Conservation (phyloP, 2,329 filamentous ascomycete genomes). For the Thielaviopsis musarum region DNA sequence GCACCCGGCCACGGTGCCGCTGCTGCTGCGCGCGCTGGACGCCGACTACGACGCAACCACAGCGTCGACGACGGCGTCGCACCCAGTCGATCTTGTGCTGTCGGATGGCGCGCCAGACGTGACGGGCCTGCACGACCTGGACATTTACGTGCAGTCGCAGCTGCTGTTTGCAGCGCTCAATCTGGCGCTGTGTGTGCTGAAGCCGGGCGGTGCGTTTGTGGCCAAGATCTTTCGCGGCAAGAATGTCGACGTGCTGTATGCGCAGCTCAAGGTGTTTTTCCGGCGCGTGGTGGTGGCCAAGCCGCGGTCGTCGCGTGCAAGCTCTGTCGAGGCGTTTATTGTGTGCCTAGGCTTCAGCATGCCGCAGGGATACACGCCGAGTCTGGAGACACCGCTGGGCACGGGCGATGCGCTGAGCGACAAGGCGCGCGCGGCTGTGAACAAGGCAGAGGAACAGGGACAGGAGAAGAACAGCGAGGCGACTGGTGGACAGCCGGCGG, state of each 20-base stretch:
- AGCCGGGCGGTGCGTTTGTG: slow-evolving; percentile 87
- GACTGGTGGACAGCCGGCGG: slow-evolving; percentile 6
- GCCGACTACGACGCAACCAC: slow-evolving; percentile 38
- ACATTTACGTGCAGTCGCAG: slow-evolving; percentile 96
- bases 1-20: slow-evolving; percentile 83
- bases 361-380: slow-evolving; percentile 58
- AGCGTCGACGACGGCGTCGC: slow-evolving; percentile 36
- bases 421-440: background rate
- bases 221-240: slow-evolving; percentile 94
- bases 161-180: slow-evolving; percentile 88
- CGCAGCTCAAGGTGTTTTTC: slow-evolving; percentile 86
- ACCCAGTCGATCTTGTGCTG: slow-evolving; percentile 82
- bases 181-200: slow-evolving; percentile 79
- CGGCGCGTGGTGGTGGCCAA: slow-evolving; percentile 76
- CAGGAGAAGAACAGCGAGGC: slow-evolving; percentile 1
- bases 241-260: slow-evolving; percentile 90
- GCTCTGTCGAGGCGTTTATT: slow-evolving; percentile 91
- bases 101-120: slow-evolving; percentile 94
- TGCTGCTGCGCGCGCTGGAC: slow-evolving; percentile 73
- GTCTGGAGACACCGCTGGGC: slow-evolving; percentile 58
- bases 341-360: slow-evolving; percentile 83
- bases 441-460: slow-evolving; percentile 24
- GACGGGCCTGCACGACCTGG: slow-evolving; percentile 87
- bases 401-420: slow-evolving; percentile 28
- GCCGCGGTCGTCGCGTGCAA: slow-evolving; percentile 83